phyloP scores from a whole-genome alignment of 192 early-diverging fungal species.

The Linnemannia hyalina region DNA sequence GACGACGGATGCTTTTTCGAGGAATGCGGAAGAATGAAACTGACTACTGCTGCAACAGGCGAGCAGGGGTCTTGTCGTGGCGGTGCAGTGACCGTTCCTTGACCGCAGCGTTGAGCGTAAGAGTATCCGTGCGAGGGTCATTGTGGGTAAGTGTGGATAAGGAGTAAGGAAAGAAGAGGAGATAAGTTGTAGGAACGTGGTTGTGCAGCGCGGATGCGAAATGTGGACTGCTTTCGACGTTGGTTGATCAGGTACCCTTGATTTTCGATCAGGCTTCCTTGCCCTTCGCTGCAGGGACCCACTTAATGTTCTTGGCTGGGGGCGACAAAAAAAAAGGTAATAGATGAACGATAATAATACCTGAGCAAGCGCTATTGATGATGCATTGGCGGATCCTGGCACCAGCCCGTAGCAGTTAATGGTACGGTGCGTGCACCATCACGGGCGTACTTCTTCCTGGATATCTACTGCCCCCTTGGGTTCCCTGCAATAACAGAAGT shows the following conservation, averaged over 20 bases:
- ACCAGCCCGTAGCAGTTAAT: too few species aligned
- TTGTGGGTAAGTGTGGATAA: background rate
- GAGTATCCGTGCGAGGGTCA: background rate
- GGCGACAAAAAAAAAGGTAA: too few species aligned
- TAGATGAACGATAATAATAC: too few species aligned
- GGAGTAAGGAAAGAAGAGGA: background rate
- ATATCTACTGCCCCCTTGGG: too few species aligned
- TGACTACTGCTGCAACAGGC: background rate
- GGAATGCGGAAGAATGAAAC: conserved; percentile 33
- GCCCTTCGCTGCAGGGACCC: too few species aligned
- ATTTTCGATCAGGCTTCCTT: too few species aligned
- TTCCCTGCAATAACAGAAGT: background rate
- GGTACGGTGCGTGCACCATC: too few species aligned
- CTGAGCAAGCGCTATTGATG: too few species aligned
- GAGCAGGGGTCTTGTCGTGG: background rate
- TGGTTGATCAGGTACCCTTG: too few species aligned
- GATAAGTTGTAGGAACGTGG: background rate
- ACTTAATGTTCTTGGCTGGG: too few species aligned
- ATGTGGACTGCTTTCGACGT: background rate
- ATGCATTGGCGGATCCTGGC: too few species aligned
- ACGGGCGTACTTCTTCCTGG: too few species aligned
- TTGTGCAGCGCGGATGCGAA: background rate
- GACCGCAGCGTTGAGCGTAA: background rate
- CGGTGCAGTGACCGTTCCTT: background rate
- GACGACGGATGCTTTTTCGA: conserved; percentile 23